These are phyloP conservation scores for Aureobasidium pullulans DNA, from an alignment of 2,329 filamentous ascomycete species.

Conservation along the genomic window DNA sequence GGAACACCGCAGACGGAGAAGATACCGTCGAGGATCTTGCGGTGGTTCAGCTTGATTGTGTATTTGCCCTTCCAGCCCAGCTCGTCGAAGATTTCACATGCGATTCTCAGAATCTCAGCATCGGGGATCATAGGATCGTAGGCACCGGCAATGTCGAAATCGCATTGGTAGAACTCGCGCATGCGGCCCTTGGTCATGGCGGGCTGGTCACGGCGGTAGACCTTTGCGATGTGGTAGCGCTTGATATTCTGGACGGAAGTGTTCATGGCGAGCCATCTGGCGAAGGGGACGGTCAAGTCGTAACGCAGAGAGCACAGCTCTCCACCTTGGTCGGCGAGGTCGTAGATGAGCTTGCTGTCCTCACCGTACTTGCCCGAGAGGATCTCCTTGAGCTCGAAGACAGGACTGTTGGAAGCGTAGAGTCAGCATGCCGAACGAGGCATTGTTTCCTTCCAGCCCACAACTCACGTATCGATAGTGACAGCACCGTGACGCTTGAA, in stretches of 20 bases:
- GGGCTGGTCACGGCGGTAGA: conserved; percentile 73
- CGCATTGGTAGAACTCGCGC: conserved; percentile 96
- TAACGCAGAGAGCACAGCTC: conserved; percentile 80
- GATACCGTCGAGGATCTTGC: conserved; percentile 86
- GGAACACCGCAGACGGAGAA: conserved; percentile 90
- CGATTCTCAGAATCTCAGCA: conserved; percentile 78
- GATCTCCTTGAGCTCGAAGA: conserved; percentile 83
- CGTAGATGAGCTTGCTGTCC: conserved; percentile 87
- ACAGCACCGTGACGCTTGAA: conserved; percentile 79
- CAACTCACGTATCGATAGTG: conserved; percentile 63
- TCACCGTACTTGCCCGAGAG: conserved; percentile 86
- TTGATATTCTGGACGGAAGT: conserved; percentile 75
- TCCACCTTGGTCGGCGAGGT: conserved; percentile 79
- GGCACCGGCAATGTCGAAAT: conserved; percentile 85
- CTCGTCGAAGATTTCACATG: conserved; percentile 75
- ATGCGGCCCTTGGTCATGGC: conserved; percentile 87
- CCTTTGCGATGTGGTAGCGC: conserved; percentile 91
- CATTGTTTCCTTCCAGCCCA: not conserved
- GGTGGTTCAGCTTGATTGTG: conserved; percentile 91
- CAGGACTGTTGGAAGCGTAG: conserved; percentile 39
- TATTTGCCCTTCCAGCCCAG: conserved; percentile 67
- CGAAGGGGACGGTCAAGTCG: conserved; percentile 83
- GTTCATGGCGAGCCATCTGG: conserved; percentile 91
- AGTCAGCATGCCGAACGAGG: conserved; percentile 12
- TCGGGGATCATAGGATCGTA: conserved; percentile 92